A percentile compares a stretch with the other conserved stretches of the same genome.
Evolutionary conservation across 2,329 filamentous ascomycete species (phyloP).

Genomic region (Hymenoscyphus infarciens): DNA sequence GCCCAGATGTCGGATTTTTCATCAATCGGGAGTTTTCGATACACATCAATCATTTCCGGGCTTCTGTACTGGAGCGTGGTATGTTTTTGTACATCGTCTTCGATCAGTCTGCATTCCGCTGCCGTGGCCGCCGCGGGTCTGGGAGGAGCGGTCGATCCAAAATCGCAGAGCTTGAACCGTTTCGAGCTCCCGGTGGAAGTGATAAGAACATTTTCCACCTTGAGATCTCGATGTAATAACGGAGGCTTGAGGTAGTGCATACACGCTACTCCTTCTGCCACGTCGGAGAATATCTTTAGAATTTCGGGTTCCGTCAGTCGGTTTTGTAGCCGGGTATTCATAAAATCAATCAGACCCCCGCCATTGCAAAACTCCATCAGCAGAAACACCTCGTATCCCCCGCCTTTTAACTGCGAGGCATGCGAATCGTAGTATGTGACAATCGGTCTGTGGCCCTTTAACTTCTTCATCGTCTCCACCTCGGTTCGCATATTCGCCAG

Average conservation of each 20-base stretch:
- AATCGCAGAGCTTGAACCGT: constrained; percentile 96
- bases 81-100: constrained; percentile 95
- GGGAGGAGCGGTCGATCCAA: constrained; percentile 85
- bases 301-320: constrained; percentile 97
- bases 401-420: constrained; percentile 86
- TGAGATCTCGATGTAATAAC: constrained; percentile 87
- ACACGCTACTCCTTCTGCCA: constrained; percentile 92
- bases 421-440: constrained; percentile 99
- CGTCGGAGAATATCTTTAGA: constrained; percentile 92
- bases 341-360: constrained; percentile 96
- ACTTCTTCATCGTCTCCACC: constrained; percentile 99
- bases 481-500: constrained; percentile 95
- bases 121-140: constrained; percentile 81
- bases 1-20: constrained; percentile 99
- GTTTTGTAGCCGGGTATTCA: constrained; percentile 97
- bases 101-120: constrained; percentile 84
- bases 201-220: constrained; percentile 97
- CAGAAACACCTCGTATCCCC: constrained; percentile 95
- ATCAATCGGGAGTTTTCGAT: constrained; percentile 91
- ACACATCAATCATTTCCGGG: constrained; percentile 98
- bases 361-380: constrained; percentile 98
- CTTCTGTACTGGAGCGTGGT: constrained; percentile 97
- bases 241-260: constrained; percentile 99
- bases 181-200: constrained; percentile 54
- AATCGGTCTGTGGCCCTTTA: constrained; percentile 93